These are phyloP conservation scores for Bombardia bombarda DNA, from an alignment of 495 filamentous ascomycete species.

Conservation along the genomic window DNA sequence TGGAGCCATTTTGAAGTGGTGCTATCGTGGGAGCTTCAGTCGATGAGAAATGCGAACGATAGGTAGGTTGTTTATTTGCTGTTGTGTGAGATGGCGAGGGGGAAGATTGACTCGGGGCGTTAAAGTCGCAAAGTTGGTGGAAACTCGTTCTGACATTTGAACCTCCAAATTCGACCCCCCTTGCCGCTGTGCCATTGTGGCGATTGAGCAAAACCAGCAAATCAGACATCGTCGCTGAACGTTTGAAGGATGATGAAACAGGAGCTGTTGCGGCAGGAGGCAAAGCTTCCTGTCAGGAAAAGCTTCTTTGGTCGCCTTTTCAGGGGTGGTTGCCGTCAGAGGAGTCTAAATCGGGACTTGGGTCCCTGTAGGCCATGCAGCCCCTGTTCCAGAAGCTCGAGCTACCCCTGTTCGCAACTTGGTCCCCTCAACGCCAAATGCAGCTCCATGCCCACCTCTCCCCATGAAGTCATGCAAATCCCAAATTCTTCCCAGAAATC, in stretches of 20 bases:
- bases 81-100: too few species aligned
- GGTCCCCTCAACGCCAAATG: neutral
- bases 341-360: neutral
- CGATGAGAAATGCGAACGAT: too few species aligned
- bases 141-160: neutral
- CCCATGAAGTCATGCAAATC: neutral
- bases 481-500: neutral
- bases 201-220: neutral
- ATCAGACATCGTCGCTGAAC: neutral
- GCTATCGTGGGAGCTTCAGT: neutral
- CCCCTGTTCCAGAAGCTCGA: neutral
- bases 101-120: too few species aligned
- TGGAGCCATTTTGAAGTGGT: slow-evolving; percentile 6
- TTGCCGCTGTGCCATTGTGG: neutral
- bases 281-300: neutral
- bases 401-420: neutral
- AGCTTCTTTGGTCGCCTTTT: neutral
- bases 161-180: neutral
- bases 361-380: neutral
- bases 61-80: too few species aligned
- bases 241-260: neutral
- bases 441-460: neutral
- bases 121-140: neutral
- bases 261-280: neutral
- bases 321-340: neutral